phyloP scores from a whole-genome alignment of 768 basidiomycete genomes.

The Tricholoma terreum region DNA sequence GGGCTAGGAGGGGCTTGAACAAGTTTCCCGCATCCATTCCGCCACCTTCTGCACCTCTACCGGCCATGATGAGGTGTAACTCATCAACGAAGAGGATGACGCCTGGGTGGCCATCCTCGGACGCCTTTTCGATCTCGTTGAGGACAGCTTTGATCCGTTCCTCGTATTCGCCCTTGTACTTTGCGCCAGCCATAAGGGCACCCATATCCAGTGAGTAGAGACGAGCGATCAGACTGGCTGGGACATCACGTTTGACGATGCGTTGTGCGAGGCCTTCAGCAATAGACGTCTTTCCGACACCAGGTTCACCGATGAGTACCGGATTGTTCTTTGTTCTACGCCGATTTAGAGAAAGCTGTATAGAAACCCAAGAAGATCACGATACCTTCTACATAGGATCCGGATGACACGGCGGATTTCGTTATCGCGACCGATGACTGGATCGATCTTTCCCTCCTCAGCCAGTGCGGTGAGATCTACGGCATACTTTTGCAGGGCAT shows the following conservation, averaged over 20 bases:
- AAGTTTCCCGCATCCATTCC: constrained; percentile 95
- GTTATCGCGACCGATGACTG: constrained; percentile 90
- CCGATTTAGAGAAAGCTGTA: background rate
- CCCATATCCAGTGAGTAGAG: constrained; percentile 92
- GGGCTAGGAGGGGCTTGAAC: constrained; percentile 88
- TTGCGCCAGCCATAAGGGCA: constrained; percentile 89
- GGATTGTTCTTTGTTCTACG: constrained; percentile 92
- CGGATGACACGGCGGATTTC: constrained; percentile 85
- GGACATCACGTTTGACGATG: constrained; percentile 92
- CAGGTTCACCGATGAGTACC: constrained; percentile 93
- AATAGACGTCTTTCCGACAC: constrained; percentile 95
- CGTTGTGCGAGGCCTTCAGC: constrained; percentile 95
- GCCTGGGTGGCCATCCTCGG: constrained; percentile 67
- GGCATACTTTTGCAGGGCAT: constrained; percentile 87
- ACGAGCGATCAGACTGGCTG: constrained; percentile 65
- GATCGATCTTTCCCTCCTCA: constrained; percentile 92
- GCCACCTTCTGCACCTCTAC: constrained; percentile 74
- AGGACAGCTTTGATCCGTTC: constrained; percentile 92
- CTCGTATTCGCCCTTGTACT: constrained; percentile 95
- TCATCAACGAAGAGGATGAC: constrained; percentile 97
- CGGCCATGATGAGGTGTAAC: constrained; percentile 91
- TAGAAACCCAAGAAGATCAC: background rate
- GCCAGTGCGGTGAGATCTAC: constrained; percentile 84
- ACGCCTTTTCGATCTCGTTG: constrained; percentile 88
- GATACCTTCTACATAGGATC: constrained; percentile 73